Evolutionary conservation across 2,329 filamentous ascomycete genomes (phyloP), one percentile per base, ranked within the genome.

Genomic region (Cladosporium colombiae): DNA sequence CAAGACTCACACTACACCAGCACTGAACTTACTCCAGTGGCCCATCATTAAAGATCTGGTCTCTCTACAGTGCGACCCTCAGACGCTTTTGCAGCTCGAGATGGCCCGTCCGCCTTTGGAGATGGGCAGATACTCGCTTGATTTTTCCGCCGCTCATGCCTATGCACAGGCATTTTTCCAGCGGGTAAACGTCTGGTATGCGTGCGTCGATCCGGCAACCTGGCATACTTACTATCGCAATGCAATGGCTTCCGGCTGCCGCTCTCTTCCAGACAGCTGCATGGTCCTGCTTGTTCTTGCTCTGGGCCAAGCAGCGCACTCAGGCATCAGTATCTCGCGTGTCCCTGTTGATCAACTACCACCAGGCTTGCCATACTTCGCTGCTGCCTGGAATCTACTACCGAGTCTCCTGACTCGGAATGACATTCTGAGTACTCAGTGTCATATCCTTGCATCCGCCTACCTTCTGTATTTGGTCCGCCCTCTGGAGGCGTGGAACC

Each of bases 401-500:
- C 91, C 91, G 2, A 88, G 88, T 6, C 85, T 94, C 75, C 92
- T 93, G 88, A 92, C 90, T 5, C 85, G 89, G 58, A 94, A 92
- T 74, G 91, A 88, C 31, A 89, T 93, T 37, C 81, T 92, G 29
- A 89, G 91, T 6, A 89, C 91, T 0, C 91, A 95, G 75, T 94
- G 91, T 74, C 91, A 93, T 74, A 85, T 94, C 33, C 84, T 94
- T 33, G 90, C 91, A 2, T 90, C 91, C 11, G 91, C 91, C 18
- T 95, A 95, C 72, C 81, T 94, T 3, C 92, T 94, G 72, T 94
- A 94, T 72, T 82, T 94, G 13, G 91, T 94, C 11, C 86, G 91
- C 14, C 91, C 91, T 0, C 82, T 95, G 37, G 91, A 95, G 78
- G 91, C 91, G 0, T 95, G 91, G 91, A 93, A 85, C 56, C 79